These are phyloP conservation scores for Scytalidium sp. DNA, from an alignment of 2,329 filamentous ascomycete genomes.

Conservation along the genomic window DNA sequence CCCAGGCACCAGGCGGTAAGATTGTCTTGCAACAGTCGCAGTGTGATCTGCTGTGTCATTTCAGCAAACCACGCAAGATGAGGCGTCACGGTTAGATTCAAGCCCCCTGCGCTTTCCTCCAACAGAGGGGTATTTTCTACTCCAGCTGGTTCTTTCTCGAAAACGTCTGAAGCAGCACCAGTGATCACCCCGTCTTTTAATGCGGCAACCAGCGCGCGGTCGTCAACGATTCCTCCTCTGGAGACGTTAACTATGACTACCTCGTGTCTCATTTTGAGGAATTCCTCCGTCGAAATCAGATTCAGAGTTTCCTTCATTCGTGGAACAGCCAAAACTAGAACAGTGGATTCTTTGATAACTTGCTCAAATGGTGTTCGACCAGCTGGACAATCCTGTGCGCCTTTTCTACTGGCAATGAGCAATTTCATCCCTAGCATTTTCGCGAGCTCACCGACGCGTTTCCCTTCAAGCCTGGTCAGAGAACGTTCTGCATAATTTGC, in stretches of 20 bases:
- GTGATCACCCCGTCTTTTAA: conserved; percentile 22
- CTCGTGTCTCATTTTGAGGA: conserved; percentile 18
- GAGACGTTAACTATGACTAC: conserved; percentile 27
- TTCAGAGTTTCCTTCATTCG: conserved; percentile 14
- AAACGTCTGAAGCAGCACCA: conserved; percentile 30
- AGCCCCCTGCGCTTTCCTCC: conserved; percentile 21
- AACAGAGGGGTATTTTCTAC: conserved; percentile 34
- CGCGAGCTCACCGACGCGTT: conserved; percentile 12
- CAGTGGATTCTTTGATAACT: neutral
- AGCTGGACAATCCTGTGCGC: neutral
- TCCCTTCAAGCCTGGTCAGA: conserved; percentile 7
- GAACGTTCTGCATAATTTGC: too few species aligned
- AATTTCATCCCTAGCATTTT: conserved; percentile 18
- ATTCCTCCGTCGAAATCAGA: conserved; percentile 20
- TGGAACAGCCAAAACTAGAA: conserved; percentile 30
- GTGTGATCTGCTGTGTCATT: conserved; percentile 43
- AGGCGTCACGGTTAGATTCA: conserved; percentile 46
- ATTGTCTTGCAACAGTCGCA: conserved; percentile 39
- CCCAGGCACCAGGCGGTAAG: conserved; percentile 37
- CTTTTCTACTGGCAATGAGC: conserved; percentile 18
- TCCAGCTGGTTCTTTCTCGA: conserved; percentile 28
- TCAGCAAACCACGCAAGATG: conserved; percentile 52
- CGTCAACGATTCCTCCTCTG: conserved; percentile 27
- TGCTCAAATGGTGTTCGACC: neutral
- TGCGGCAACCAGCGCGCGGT: conserved; percentile 24